Percentiles rank a stretch among this genome's conserved stretches.
These are phyloP conservation scores for Bruguiera parviflora DNA, from an alignment of 345 rosid species.

Conservation along the genomic window DNA sequence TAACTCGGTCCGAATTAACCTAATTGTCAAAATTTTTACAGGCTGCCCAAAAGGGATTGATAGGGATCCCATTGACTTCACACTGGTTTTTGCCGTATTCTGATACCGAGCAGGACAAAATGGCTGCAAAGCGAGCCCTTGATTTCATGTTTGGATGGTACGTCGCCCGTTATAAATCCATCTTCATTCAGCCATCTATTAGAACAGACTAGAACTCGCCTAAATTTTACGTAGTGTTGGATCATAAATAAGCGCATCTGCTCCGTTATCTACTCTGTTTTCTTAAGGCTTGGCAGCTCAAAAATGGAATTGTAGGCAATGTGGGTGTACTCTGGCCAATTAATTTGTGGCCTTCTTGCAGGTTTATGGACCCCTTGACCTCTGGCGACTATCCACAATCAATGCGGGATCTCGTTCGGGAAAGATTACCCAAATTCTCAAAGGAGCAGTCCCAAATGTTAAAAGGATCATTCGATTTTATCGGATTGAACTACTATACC, in stretches of 20 bases:
- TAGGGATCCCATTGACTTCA: slow-evolving; percentile 7
- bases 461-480: slow-evolving; percentile 11
- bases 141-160: slow-evolving; percentile 15
- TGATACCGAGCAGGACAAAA: neutral
- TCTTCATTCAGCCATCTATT: too few relatives aligned
- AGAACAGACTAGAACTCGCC: neutral
- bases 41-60: slow-evolving; percentile 13
- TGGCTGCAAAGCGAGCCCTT: slow-evolving; percentile 2
- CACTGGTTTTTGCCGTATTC: slow-evolving; percentile 4
- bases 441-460: neutral
- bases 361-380: neutral
- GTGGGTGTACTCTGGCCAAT: too few relatives aligned
- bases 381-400: neutral
- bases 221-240: too few relatives aligned
- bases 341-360: neutral
- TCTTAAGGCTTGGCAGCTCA: too few relatives aligned
- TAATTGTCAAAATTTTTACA: neutral
- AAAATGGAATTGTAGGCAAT: too few relatives aligned
- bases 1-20: neutral
- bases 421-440: slow-evolving; percentile 7
- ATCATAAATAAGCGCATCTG: too few relatives aligned
- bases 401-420: slow-evolving; percentile 1
- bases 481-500: slow-evolving; percentile 14
- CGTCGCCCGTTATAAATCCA: neutral
- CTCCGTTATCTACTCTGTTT: too few relatives aligned